Percentiles rank a stretch among this genome's conserved stretches.
Conservation (phyloP, 2,329 filamentous ascomycete genomes). For the Colletotrichum musae region DNA sequence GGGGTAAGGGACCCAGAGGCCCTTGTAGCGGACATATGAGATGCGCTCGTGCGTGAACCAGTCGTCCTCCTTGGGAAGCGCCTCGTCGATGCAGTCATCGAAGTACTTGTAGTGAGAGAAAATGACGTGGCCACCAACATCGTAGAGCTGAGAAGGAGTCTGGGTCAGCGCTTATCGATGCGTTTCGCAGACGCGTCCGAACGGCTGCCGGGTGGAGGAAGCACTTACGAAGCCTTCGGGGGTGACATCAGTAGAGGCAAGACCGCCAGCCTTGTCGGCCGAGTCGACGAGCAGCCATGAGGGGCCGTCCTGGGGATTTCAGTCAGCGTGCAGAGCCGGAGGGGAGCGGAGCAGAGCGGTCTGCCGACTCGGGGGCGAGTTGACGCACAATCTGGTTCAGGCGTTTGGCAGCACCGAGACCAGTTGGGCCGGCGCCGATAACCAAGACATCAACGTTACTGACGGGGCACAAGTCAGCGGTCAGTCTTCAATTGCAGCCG, state of each 20-base stretch:
- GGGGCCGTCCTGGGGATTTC: constrained; percentile 77
- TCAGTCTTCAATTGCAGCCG: background rate
- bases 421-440: constrained; percentile 97
- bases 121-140: constrained; percentile 98
- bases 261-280: constrained; percentile 91
- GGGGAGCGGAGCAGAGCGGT: constrained; percentile 38
- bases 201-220: background rate
- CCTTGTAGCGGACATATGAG: constrained; percentile 98
- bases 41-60: constrained; percentile 99
- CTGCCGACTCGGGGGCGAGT: constrained; percentile 48
- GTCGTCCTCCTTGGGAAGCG: constrained; percentile 91
- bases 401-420: constrained; percentile 97
- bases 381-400: constrained; percentile 90
- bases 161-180: constrained; percentile 27
- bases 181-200: background rate
- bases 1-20: constrained; percentile 96
- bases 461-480: constrained; percentile 43
- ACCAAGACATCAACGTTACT: constrained; percentile 97
- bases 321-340: constrained; percentile 39
- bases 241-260: constrained; percentile 95
- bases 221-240: constrained; percentile 94
- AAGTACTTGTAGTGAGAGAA: constrained; percentile 99
- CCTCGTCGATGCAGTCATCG: constrained; percentile 98
- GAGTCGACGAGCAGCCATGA: constrained; percentile 98
- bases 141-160: constrained; percentile 81